phyloP scores from a whole-genome alignment of 352 stramenopile genomes.

The Phytopythium boreale region DNA sequence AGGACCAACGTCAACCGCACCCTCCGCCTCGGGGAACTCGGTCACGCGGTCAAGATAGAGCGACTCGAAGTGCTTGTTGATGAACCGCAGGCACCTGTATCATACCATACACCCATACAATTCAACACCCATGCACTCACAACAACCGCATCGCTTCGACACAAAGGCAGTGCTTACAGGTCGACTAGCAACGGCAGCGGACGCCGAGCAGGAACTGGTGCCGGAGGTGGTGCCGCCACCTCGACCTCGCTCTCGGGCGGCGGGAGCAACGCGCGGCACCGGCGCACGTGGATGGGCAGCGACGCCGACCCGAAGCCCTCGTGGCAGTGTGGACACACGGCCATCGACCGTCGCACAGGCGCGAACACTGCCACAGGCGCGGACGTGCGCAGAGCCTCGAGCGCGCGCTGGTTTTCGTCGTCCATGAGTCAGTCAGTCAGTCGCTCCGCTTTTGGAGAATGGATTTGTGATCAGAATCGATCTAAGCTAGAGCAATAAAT shows the following conservation, averaged over 20 bases:
- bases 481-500: too few relatives aligned
- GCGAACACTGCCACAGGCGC: constrained; percentile 13
- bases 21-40: constrained; percentile 55
- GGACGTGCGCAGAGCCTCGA: constrained; percentile 26
- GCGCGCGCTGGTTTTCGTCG: constrained; percentile 31
- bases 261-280: constrained; percentile 46
- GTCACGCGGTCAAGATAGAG: constrained; percentile 65
- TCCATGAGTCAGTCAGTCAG: constrained; percentile 18
- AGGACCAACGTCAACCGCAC: constrained; percentile 13
- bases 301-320: constrained; percentile 57
- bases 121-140: background rate
- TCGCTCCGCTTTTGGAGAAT: background rate
- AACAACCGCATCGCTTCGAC: background rate
- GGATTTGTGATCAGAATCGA: background rate
- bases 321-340: constrained; percentile 50
- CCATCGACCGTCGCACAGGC: constrained; percentile 20
- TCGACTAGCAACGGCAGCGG: constrained; percentile 49
- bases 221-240: constrained; percentile 8
- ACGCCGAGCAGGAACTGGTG: constrained; percentile 14
- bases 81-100: constrained; percentile 49
- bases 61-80: constrained; percentile 70
- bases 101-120: background rate
- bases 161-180: constrained; percentile 27
- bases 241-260: constrained; percentile 22
- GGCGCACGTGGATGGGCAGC: constrained; percentile 56